Conservation (phyloP, 2,329 filamentous ascomycete species). For the Fusarium mundagurra region DNA sequence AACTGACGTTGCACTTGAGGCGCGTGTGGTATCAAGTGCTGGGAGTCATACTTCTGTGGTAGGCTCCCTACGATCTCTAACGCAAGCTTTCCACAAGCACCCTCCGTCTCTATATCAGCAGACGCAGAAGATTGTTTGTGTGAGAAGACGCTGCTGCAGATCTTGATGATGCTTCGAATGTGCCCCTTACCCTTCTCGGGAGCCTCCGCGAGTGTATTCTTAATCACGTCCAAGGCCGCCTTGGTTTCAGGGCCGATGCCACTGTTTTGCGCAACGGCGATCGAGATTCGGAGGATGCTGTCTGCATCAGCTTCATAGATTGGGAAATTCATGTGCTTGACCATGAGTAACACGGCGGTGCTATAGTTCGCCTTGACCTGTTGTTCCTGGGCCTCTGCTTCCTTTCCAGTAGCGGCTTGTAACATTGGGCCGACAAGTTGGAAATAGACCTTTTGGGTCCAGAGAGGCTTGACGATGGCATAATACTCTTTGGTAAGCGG, state of each 20-base stretch:
- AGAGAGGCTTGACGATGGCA: conserved; percentile 56
- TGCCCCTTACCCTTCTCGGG: conserved; percentile 59
- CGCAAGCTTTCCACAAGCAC: conserved; percentile 57
- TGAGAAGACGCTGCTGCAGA: conserved; percentile 54
- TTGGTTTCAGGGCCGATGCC: conserved; percentile 56
- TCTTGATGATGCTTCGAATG: conserved; percentile 59
- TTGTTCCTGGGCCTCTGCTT: conserved; percentile 44
- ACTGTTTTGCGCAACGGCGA: conserved; percentile 57
- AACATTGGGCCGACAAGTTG: conserved; percentile 59
- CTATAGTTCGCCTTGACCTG: conserved; percentile 53
- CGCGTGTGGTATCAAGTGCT: conserved; percentile 56
- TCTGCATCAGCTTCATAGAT: conserved; percentile 63
- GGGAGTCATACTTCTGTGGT: conserved; percentile 59
- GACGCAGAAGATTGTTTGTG: conserved; percentile 40
- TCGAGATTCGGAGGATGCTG: conserved; percentile 59
- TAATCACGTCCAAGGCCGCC: conserved; percentile 60
- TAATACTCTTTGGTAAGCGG: conserved; percentile 54
- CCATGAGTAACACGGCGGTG: conserved; percentile 58
- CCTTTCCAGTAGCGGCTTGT: conserved; percentile 48
- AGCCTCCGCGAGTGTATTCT: conserved; percentile 57
- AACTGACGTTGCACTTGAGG: conserved; percentile 58
- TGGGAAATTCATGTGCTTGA: conserved; percentile 60
- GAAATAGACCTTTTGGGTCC: conserved; percentile 61
- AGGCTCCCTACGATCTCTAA: conserved; percentile 60
- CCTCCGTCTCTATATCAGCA: conserved; percentile 37